Conservation (phyloP, 768 basidiomycete species). For the Termitomyces sp. region DNA sequence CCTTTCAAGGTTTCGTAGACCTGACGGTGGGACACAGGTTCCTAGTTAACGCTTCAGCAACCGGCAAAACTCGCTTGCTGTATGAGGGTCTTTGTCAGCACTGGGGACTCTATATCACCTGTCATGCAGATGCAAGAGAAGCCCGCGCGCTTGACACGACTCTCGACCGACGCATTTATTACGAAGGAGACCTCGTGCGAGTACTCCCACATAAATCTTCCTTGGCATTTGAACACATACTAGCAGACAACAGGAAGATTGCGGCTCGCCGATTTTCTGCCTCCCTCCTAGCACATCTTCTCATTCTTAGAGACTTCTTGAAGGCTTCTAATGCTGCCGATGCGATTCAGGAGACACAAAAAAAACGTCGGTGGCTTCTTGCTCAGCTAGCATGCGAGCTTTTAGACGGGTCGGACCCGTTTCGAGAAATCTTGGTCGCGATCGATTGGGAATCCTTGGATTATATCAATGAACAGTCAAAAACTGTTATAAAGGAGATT, state of each 20-base stretch:
- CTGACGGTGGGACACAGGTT: background rate
- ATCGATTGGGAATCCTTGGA: background rate
- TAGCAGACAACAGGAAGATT: background rate
- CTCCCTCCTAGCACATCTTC: background rate
- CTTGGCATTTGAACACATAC: background rate
- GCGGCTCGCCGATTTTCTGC: background rate
- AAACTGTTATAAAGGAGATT: background rate
- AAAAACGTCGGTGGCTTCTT: background rate
- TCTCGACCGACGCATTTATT: background rate
- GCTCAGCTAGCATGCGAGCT: background rate
- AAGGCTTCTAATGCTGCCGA: background rate
- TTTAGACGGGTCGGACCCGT: background rate
- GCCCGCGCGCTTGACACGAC: background rate
- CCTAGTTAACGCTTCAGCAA: conserved; percentile 3
- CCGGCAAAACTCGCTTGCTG: background rate
- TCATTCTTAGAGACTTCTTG: background rate
- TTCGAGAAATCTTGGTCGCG: background rate
- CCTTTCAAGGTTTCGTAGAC: background rate
- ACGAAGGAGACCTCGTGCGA: background rate
- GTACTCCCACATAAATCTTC: background rate
- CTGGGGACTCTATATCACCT: background rate
- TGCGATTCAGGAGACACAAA: background rate
- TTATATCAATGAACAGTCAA: background rate
- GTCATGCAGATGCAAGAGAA: background rate
- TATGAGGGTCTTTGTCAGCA: background rate